Base-by-base conservation (phyloP, 1,284 basidiomycete species). In the Melampsora larici-populina region DNA sequence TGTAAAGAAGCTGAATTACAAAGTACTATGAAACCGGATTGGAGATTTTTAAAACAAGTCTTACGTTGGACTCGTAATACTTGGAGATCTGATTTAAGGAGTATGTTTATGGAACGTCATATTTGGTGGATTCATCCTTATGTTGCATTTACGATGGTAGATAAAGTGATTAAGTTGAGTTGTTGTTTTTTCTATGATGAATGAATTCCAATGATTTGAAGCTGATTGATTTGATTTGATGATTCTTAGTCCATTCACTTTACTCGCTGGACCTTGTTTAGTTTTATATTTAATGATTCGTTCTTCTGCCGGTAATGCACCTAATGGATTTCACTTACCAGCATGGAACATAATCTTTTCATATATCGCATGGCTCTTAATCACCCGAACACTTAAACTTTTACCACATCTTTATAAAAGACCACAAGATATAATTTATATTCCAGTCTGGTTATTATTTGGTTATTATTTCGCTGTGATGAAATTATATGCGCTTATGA, bases 11-110 rank as follows among this genome's bases (percentile, higher is more conserved):
- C 92, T 18, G 93, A 94, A 85, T 86, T 95, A 55, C 86, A 94
- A 72, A 92, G 90, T 84, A 95, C 93, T 70, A 96, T 94, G 93
- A 96, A 96, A 85, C 93, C 93, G 55, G 92, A 95, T 85, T 95
- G 92, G 93, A 87, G 92, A 70, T 95, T 95, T 86, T 85, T 95
- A 83, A 93, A 94, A 85, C 93, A 95, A 84, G 93, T 95, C 21
- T 85, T 96, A 76, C 86, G 93, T 78, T 95, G 93, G 93, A 96
- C 93, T 18, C 86, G 93, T 80, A 95, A 95, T 85, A 95, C 93
- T 0, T 95, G 93, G 93, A 86, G 93, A 70, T 92, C 91, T 0
- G 93, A 95, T 86, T 83, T 95, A 80, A 87, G 93, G 70, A 92
- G 90, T 80, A 86, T 95, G 79, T 95, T 95, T 84, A 94, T 88